phyloP scores from a whole-genome alignment of 345 rosid genomes.

The Noccaea caerulescens region DNA sequence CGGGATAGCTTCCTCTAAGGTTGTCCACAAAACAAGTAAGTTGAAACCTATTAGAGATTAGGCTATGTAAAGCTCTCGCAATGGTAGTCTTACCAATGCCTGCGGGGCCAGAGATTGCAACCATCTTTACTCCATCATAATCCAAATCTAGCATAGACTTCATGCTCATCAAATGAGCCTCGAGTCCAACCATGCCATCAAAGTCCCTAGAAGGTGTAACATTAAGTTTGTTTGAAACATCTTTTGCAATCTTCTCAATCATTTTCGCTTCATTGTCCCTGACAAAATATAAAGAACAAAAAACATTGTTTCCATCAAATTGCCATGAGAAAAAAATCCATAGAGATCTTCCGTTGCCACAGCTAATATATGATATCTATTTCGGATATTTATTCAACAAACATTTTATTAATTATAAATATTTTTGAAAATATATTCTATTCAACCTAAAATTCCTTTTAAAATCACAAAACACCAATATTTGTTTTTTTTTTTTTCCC shows the following conservation, averaged over 20 bases:
- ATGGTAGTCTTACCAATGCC: constrained; percentile 17
- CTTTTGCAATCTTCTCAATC: not conserved
- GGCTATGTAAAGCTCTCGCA: not conserved
- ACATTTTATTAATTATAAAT: too few species aligned
- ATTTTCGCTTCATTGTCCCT: not conserved
- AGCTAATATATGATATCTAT: not conserved
- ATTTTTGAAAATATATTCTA: not conserved
- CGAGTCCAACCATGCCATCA: not conserved
- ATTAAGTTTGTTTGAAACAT: constrained; percentile 1
- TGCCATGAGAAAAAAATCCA: too few species aligned
- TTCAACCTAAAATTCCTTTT: not conserved
- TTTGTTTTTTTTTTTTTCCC: not conserved
- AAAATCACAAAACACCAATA: not conserved
- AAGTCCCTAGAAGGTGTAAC: not conserved
- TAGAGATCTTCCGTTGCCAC: too few species aligned
- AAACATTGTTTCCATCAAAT: not conserved
- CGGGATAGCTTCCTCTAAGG: constrained; percentile 3
- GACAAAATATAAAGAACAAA: not conserved
- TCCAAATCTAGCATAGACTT: not conserved
- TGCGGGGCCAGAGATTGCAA: not conserved
- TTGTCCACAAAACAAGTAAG: constrained; percentile 28
- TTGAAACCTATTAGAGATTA: constrained; percentile 1
- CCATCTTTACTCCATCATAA: not conserved
- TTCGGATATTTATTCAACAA: not conserved
- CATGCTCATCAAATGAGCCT: not conserved